phyloP scores from a whole-genome alignment of 805 yeast genomes.

The Candida peoriensis region DNA sequence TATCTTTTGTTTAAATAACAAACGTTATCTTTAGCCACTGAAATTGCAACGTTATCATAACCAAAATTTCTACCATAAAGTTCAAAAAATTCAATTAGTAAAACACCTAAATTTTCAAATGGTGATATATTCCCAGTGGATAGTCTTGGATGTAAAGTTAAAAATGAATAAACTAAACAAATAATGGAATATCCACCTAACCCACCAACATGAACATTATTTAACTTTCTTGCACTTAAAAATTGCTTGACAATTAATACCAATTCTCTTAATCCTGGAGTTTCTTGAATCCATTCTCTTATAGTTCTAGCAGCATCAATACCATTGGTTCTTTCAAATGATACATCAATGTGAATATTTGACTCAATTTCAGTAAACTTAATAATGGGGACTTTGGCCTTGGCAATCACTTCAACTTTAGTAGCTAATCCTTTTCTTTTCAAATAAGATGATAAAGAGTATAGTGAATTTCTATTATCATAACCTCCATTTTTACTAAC shows the following conservation, averaged over 20 bases:
- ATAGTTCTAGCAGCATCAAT: slow-evolving; percentile 77
- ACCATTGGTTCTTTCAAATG: slow-evolving; percentile 84
- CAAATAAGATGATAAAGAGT: slow-evolving; percentile 66
- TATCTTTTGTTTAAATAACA: slow-evolving; percentile 54
- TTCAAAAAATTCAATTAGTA: slow-evolving; percentile 88
- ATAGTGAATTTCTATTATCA: slow-evolving; percentile 61
- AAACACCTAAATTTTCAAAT: slow-evolving; percentile 73
- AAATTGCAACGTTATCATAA: slow-evolving; percentile 71
- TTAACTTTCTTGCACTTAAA: slow-evolving; percentile 67
- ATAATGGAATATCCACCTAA: slow-evolving; percentile 93
- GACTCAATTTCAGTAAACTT: slow-evolving; percentile 76
- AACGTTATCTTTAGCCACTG: slow-evolving; percentile 51
- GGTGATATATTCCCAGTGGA: slow-evolving; percentile 62
- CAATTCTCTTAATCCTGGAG: slow-evolving; percentile 79
- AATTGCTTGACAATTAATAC: slow-evolving; percentile 84
- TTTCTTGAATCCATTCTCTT: slow-evolving; percentile 62
- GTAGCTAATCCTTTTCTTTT: slow-evolving; percentile 58
- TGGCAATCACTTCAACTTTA: slow-evolving; percentile 78
- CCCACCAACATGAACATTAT: slow-evolving; percentile 90
- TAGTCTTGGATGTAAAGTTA: slow-evolving; percentile 74
- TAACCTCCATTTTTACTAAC: slow-evolving; percentile 53
- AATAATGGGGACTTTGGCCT: slow-evolving; percentile 91
- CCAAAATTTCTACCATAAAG: slow-evolving; percentile 87
- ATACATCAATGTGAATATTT: slow-evolving; percentile 76
- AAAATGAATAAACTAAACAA: slow-evolving; percentile 75